Conservation (phyloP, 148 eudicot species). For the Linanthus parryae region DNA sequence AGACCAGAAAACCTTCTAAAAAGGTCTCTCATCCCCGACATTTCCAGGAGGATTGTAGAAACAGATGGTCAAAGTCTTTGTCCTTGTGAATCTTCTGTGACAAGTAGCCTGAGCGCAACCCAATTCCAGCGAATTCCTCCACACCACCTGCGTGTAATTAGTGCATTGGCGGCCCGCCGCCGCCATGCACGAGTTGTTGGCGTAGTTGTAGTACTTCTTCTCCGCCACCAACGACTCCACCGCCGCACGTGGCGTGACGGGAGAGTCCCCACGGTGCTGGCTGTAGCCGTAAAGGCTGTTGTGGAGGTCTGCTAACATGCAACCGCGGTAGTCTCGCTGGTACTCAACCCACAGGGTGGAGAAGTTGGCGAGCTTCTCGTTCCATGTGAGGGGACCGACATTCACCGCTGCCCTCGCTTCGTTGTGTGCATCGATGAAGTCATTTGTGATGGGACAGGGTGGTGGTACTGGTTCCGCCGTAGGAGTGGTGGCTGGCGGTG, state of each 20-base stretch:
- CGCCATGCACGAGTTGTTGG: constrained; percentile 41
- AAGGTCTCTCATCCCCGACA: constrained; percentile 57
- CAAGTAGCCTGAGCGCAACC: constrained; percentile 64
- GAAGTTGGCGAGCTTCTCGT: constrained; percentile 33
- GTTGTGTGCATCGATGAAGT: constrained; percentile 59
- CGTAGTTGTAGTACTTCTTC: constrained; percentile 46
- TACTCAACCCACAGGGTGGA: constrained; percentile 37
- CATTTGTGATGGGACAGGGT: constrained; percentile 25
- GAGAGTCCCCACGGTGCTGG: constrained; percentile 39
- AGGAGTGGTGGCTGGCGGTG: constrained; percentile 10
- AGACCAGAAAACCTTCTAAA: constrained; percentile 21
- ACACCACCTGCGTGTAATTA: constrained; percentile 81
- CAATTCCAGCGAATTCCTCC: constrained; percentile 55
- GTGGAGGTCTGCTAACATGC: constrained; percentile 47
- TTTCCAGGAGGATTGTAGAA: constrained; percentile 84
- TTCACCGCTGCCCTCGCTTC: constrained; percentile 49
- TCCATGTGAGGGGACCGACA: constrained; percentile 56
- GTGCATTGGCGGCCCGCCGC: constrained; percentile 41
- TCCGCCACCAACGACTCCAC: constrained; percentile 63
- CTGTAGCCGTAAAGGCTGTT: constrained; percentile 54
- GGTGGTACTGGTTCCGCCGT: constrained; percentile 12
- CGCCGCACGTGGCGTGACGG: constrained; percentile 36
- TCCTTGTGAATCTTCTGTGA: constrained; percentile 29
- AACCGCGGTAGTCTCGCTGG: constrained; percentile 43
- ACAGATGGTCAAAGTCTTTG: constrained; percentile 43